These are phyloP conservation scores for Kurtzmaniella cleridarum DNA, from an alignment of 805 yeast species.

Conservation along the genomic window DNA sequence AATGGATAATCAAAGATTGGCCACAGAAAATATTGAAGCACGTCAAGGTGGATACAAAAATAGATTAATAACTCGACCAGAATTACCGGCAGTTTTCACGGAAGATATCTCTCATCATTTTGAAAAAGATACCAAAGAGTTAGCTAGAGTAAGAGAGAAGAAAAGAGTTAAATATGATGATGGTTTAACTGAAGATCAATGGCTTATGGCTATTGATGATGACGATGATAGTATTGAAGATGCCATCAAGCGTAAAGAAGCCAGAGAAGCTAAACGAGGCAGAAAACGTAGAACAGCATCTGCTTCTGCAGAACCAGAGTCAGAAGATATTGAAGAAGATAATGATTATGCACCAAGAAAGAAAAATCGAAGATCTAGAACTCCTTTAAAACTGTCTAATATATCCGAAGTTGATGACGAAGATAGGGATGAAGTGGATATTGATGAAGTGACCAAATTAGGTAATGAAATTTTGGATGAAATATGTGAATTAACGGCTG, in stretches of 20 bases:
- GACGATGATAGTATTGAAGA: constrained; percentile 62
- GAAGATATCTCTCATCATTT: constrained; percentile 53
- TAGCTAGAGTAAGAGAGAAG: constrained; percentile 68
- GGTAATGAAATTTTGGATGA: constrained; percentile 40
- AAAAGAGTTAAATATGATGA: constrained; percentile 82
- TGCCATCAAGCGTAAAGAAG: constrained; percentile 50
- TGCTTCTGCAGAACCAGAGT: constrained; percentile 12
- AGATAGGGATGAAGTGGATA: constrained; percentile 17
- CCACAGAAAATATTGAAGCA: constrained; percentile 27
- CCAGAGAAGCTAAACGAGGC: constrained; percentile 35
- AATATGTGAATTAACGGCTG: constrained; percentile 37
- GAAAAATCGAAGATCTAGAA: constrained; percentile 12
- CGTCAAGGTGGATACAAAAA: constrained; percentile 26
- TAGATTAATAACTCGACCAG: constrained; percentile 61
- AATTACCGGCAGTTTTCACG: constrained; percentile 77
- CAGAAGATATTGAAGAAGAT: constrained; percentile 15
- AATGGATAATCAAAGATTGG: constrained; percentile 55
- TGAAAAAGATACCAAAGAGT: constrained; percentile 45
- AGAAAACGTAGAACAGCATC: constrained; percentile 11
- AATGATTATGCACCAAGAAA: constrained; percentile 11
- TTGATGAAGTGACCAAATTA: constrained; percentile 14
- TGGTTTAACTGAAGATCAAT: constrained; percentile 86
- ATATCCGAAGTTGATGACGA: constrained; percentile 22
- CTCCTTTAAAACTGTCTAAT: constrained; percentile 10
- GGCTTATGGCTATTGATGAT: constrained; percentile 77